Conservation (phyloP, 805 yeast species). For the Torulaspora indica region DNA sequence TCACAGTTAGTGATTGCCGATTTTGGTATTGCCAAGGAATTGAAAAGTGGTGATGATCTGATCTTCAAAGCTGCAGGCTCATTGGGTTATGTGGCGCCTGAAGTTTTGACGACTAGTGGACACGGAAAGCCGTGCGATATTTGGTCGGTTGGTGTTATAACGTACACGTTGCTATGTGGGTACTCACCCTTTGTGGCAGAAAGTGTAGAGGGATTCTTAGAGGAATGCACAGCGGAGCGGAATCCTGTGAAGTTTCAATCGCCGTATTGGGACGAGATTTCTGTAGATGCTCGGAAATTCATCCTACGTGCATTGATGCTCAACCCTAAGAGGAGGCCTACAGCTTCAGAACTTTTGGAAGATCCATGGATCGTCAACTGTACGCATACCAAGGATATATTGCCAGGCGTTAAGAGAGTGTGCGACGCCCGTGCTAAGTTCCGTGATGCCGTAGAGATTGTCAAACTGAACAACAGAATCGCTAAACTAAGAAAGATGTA, state of each 20-base stretch:
- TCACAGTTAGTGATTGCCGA: constrained; percentile 86
- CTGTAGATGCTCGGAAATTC: constrained; percentile 74
- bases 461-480: constrained; percentile 74
- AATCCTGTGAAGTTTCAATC: constrained; percentile 79
- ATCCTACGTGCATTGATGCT: constrained; percentile 65
- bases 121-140: constrained; percentile 95
- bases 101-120: constrained; percentile 72
- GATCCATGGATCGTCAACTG: constrained; percentile 71
- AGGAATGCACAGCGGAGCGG: constrained; percentile 66
- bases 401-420: constrained; percentile 74
- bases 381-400: constrained; percentile 56
- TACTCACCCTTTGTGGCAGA: constrained; percentile 89
- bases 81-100: constrained; percentile 97
- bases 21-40: constrained; percentile 87
- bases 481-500: constrained; percentile 59
- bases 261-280: constrained; percentile 79
- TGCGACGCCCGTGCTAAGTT: constrained; percentile 81
- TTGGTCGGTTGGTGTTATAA: constrained; percentile 92
- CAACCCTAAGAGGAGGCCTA: constrained; percentile 63
- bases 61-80: constrained; percentile 80
- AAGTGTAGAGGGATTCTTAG: constrained; percentile 70
- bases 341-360: constrained; percentile 56
- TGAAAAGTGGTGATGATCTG: constrained; percentile 55
- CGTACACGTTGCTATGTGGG: constrained; percentile 86
- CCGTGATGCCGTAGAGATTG: constrained; percentile 79